Percentiles rank a stretch among this genome's conserved stretches.
Conservation (phyloP, 306 rosid genomes). For the Macrotyloma uniflorum region DNA sequence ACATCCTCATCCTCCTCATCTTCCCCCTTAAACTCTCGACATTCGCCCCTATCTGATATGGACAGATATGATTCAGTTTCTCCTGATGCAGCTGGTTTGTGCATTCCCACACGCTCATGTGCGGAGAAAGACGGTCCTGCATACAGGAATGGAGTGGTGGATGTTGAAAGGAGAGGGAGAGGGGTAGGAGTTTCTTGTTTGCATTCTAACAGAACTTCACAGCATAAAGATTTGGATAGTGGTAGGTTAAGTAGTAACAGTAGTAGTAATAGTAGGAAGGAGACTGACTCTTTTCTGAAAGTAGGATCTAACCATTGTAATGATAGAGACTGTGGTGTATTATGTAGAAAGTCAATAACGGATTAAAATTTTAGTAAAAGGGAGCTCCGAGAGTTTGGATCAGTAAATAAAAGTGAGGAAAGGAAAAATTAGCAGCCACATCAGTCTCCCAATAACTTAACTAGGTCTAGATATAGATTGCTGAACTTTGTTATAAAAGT, state of each 20-base stretch:
- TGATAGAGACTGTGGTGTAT: conserved; percentile 50
- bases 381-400: conserved; percentile 32
- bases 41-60: conserved; percentile 61
- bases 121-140: conserved; percentile 19
- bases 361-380: conserved; percentile 41
- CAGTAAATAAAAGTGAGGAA: conserved; percentile 51
- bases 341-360: conserved; percentile 58
- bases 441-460: conserved; percentile 35
- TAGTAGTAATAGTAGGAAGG: conserved; percentile 42
- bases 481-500: not conserved
- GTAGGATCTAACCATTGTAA: conserved; percentile 55
- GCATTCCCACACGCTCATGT: conserved; percentile 25
- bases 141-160: conserved; percentile 33
- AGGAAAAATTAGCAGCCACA: conserved; percentile 9
- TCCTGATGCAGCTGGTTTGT: conserved; percentile 37
- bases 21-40: conserved; percentile 58
- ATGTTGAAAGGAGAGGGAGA: conserved; percentile 43
- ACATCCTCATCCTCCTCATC: conserved; percentile 60
- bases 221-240: conserved; percentile 57
- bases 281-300: conserved; percentile 58
- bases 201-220: conserved; percentile 60
- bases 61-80: conserved; percentile 57
- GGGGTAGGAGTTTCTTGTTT: conserved; percentile 45
- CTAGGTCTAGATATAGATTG: not conserved
- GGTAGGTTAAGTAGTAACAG: conserved; percentile 46